Evolutionary conservation across 306 rosid genomes (phyloP), one percentile per base, ranked within the genome.

Genomic region (Sindora glabra): DNA sequence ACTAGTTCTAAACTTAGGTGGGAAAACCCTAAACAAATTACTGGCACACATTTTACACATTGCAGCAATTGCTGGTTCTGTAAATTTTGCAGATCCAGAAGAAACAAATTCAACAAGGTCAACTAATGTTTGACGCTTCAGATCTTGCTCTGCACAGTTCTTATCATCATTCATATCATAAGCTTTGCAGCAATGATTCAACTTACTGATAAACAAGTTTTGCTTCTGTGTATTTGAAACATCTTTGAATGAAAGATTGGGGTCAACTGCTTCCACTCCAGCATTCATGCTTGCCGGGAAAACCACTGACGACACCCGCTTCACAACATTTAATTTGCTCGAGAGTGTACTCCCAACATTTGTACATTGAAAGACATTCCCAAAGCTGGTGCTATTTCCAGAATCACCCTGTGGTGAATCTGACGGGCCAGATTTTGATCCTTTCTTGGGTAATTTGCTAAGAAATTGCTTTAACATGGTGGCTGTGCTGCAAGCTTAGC

Each of bases 271-370:
- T 74, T 89, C 99, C 14, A 78, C 81, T 69, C 95, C 98, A 37
- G 95, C 70, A 26, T 55, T 69, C 64, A 79, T 67, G 66, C 99
- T 86, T 40, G 99, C 81, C 2, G 99, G 99, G 71, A 94, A 94
- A 71, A 94, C 99, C 41, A 83, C 99, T 0, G 97, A 94, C 51
- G 99, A 94, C 26, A 94, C 99, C 67, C 99, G 75, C 71, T 94
- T 89, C 48, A 94, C 99, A 9, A 86, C 97, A 75, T 84, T 94
- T 64, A 94, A 75, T 78, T 94, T 94, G 85, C 95, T 89, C 5
- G 99, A 82, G 63, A 94, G 75, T 56, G 99, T 81, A 58, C 87
- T 86, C 59, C 97, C 99, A 46, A 92, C 94, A 67, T 86, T 89
- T 67, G 99, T 80, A 70, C 99, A 94, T 64, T 86, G 99, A 78